These are phyloP conservation scores for Daucus carota DNA, from an alignment of 129 eudicot species.

Conservation along the genomic window DNA sequence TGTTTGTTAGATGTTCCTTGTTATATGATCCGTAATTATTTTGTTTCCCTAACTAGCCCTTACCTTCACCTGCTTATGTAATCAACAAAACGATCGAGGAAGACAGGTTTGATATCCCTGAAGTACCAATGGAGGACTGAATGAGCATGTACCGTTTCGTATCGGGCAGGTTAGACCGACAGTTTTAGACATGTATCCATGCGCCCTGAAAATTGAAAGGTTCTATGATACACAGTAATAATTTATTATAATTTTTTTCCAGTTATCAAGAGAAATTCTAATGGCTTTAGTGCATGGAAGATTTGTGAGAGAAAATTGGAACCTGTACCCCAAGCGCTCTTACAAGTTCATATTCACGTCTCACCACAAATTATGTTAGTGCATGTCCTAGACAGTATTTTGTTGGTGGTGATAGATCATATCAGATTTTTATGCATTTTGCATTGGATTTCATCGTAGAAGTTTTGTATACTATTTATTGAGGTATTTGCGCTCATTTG, in stretches of 20 bases:
- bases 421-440: not conserved
- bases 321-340: not conserved
- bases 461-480: not conserved
- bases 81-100: slow-evolving; percentile 62
- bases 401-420: not conserved
- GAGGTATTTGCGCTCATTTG: too few relatives aligned
- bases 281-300: not conserved
- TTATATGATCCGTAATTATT: not conserved
- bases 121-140: slow-evolving; percentile 90
- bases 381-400: not conserved
- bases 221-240: not conserved
- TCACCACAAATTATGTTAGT: not conserved
- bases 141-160: not conserved
- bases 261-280: not conserved
- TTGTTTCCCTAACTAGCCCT: slow-evolving; percentile 37
- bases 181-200: not conserved
- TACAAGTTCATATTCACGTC: not conserved
- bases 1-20: not conserved
- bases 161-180: not conserved
- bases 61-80: slow-evolving; percentile 65
- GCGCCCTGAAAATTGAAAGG: not conserved
- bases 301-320: not conserved
- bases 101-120: slow-evolving; percentile 89
- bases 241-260: not conserved
- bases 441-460: not conserved